Percentiles rank a stretch among this genome's conserved stretches.
phyloP scores from a whole-genome alignment of 208 protist genomes.

The Spironucleus salmonicida region DNA sequence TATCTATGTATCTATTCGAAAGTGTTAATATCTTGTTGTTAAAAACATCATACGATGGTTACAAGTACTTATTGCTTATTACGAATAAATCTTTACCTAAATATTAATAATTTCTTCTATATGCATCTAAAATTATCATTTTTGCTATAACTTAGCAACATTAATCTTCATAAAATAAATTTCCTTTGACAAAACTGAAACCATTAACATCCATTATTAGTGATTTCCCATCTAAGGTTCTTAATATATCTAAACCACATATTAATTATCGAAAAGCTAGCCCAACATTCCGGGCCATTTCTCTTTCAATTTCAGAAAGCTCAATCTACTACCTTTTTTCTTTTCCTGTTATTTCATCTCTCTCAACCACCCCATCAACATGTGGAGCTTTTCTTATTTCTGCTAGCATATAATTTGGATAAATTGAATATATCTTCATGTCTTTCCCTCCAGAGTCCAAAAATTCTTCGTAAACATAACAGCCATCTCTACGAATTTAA shows the following conservation, averaged over 20 bases:
- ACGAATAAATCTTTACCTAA: too few species aligned
- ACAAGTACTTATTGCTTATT: too few species aligned
- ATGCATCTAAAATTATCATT: too few species aligned
- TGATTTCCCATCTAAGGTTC: neutral
- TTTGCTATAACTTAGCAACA: too few species aligned
- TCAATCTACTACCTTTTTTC: neutral
- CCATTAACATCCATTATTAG: neutral
- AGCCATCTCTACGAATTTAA: neutral
- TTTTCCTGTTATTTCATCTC: neutral
- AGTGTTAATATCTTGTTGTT: too few species aligned
- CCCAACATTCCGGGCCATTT: neutral
- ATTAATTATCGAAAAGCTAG: neutral
- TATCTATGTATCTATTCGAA: too few species aligned
- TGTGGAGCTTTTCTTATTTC: constrained; percentile 22
- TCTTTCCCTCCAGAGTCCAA: neutral
- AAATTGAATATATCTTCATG: constrained; percentile 8
- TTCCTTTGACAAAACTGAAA: neutral
- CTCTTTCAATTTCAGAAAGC: neutral
- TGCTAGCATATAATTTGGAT: constrained; percentile 18
- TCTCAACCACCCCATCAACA: neutral
- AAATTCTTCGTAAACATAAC: constrained; percentile 13
- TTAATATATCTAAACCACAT: constrained; percentile 4
- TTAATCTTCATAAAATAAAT: neutral
- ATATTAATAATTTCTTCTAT: too few species aligned
- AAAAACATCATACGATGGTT: too few species aligned